Conservation (phyloP, 345 rosid species). For the Populus deltoides region DNA sequence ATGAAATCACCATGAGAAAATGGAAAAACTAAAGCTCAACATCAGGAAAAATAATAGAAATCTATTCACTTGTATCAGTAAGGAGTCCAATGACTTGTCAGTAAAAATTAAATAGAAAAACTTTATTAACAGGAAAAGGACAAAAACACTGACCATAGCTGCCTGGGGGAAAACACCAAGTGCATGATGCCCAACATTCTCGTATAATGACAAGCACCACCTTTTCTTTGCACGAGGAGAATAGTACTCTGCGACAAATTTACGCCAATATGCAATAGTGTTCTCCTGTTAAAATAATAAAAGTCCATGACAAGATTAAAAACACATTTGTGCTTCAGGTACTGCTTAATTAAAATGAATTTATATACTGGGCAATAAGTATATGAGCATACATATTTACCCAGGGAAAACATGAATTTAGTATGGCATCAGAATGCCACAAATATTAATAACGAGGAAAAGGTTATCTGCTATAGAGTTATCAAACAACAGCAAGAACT, state of each 20-base stretch:
- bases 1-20: neutral
- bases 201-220: slow-evolving; percentile 91
- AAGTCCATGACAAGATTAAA: slow-evolving; percentile 11
- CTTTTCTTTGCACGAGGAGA: slow-evolving; percentile 97
- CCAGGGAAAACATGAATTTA: neutral
- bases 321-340: slow-evolving; percentile 1
- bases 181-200: slow-evolving; percentile 85
- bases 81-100: neutral
- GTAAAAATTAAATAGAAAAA: neutral
- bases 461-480: neutral
- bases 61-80: neutral
- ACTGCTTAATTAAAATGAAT: slow-evolving; percentile 1
- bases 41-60: neutral
- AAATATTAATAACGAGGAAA: neutral
- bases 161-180: slow-evolving; percentile 97
- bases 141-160: slow-evolving; percentile 59
- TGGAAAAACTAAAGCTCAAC: neutral
- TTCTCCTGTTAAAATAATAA: slow-evolving; percentile 57
- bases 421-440: neutral
- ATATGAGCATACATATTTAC: neutral
- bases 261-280: slow-evolving; percentile 88
- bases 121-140: neutral
- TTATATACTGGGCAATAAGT: neutral
- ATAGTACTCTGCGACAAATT: slow-evolving; percentile 86
- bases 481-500: slow-evolving; percentile 28